Conservation (phyloP, 2,329 filamentous ascomycete species). For the Zopfia rhizophila region DNA sequence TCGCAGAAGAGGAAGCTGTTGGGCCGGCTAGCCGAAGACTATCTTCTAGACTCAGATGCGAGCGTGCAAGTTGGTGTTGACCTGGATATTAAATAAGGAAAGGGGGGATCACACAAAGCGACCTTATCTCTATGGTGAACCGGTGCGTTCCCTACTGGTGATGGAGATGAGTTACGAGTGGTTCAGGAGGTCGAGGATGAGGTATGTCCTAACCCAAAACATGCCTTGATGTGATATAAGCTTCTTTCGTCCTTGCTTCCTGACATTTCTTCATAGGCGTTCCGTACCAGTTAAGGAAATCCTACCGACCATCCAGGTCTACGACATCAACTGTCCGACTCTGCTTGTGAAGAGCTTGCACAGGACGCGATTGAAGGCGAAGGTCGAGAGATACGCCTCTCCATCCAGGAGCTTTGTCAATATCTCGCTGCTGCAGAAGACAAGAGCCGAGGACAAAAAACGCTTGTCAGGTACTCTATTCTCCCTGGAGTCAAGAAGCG, state of each 20-base stretch:
- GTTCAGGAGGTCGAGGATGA: slow-evolving; percentile 12
- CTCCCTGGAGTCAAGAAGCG: slow-evolving; percentile 3
- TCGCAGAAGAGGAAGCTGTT: too few species aligned
- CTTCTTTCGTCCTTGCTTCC: slow-evolving; percentile 7
- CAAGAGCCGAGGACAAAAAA: not conserved
- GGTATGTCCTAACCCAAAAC: slow-evolving; percentile 17
- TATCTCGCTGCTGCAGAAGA: slow-evolving; percentile 1
- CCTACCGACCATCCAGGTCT: slow-evolving; percentile 23
- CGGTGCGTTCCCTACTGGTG: slow-evolving; percentile 4
- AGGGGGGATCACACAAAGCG: slow-evolving; percentile 14
- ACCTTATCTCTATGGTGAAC: slow-evolving; percentile 14
- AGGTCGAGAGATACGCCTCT: slow-evolving; percentile 17
- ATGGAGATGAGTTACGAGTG: slow-evolving; percentile 19
- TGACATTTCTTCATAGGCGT: slow-evolving; percentile 28
- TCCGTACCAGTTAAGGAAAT: slow-evolving; percentile 35
- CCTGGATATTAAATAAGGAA: too few species aligned
- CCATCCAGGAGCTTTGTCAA: slow-evolving; percentile 21
- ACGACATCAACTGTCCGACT: slow-evolving; percentile 25
- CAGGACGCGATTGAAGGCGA: slow-evolving; percentile 15
- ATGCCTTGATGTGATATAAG: too few species aligned
- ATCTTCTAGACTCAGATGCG: slow-evolving; percentile 7
- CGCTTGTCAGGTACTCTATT: not conserved
- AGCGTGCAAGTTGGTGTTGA: too few species aligned
- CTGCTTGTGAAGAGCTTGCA: slow-evolving; percentile 27
- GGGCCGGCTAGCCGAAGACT: slow-evolving; percentile 6